phyloP scores from a whole-genome alignment of 2,329 filamentous ascomycete species.

The Amauroascus verrucosus region DNA sequence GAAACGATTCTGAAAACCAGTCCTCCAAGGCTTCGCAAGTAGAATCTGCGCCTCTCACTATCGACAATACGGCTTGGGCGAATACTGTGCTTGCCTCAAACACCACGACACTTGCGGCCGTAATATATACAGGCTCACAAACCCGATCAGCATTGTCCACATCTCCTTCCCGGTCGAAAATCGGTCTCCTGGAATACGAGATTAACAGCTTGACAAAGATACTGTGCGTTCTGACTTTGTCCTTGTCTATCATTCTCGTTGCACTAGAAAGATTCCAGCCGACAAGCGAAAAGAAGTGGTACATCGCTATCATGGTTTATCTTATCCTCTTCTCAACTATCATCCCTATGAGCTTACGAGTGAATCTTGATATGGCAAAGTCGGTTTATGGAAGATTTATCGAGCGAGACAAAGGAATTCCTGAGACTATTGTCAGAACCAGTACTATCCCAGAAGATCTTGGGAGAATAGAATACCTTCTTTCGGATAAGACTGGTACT shows the following conservation, averaged over 20 bases:
- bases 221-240: conserved; percentile 75
- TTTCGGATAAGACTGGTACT: conserved; percentile 98
- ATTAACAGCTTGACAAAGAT: conserved; percentile 98
- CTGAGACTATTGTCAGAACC: conserved; percentile 84
- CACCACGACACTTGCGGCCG: conserved; percentile 74
- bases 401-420: conserved; percentile 78
- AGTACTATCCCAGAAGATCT: conserved; percentile 96
- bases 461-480: conserved; percentile 86
- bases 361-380: conserved; percentile 96
- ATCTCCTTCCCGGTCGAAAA: conserved; percentile 83
- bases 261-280: conserved; percentile 69
- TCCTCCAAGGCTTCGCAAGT: conserved; percentile 17
- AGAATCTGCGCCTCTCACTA: conserved; percentile 64
- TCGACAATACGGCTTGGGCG: conserved; percentile 97
- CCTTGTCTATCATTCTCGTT: conserved; percentile 77
- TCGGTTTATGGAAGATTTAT: conserved; percentile 95
- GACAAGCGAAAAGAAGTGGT: conserved; percentile 56
- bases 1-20: background rate
- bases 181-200: conserved; percentile 83
- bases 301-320: conserved; percentile 96
- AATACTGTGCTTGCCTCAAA: conserved; percentile 95
- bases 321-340: conserved; percentile 98
- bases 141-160: conserved; percentile 91
- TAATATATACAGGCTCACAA: conserved; percentile 89
- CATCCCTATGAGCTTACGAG: conserved; percentile 89